These are phyloP conservation scores for Lepidopterella palustris DNA, from an alignment of 495 filamentous ascomycete genomes.

Conservation along the genomic window DNA sequence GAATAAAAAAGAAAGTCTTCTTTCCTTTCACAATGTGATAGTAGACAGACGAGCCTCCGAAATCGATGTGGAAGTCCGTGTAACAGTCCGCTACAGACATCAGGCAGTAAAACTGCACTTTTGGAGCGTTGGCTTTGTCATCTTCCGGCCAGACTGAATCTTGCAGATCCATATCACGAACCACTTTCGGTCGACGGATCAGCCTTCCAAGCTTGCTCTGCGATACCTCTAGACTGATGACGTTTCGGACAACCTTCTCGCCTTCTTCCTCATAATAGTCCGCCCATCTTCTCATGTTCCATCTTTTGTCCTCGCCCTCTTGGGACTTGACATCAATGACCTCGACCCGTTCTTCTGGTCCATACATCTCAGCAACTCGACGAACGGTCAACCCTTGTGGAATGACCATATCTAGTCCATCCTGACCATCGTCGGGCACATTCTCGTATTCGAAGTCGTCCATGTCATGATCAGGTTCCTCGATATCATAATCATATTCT, in stretches of 20 bases:
- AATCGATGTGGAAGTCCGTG: constrained; percentile 77
- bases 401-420: constrained; percentile 69
- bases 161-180: constrained; percentile 65
- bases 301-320: constrained; percentile 59
- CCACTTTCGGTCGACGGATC: constrained; percentile 62
- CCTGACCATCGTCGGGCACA: constrained; percentile 55
- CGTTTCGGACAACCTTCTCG: constrained; percentile 61
- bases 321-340: constrained; percentile 76
- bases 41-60: constrained; percentile 71
- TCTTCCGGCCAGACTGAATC: constrained; percentile 67
- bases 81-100: constrained; percentile 78
- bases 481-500: neutral
- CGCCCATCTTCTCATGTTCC: constrained; percentile 67
- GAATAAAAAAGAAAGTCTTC: constrained; percentile 75
- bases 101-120: constrained; percentile 65
- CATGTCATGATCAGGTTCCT: neutral
- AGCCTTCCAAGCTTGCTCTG: constrained; percentile 58
- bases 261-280: constrained; percentile 66
- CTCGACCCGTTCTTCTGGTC: constrained; percentile 57
- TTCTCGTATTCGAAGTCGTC: constrained; percentile 40
- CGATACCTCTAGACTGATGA: constrained; percentile 71
- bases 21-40: constrained; percentile 71
- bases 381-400: constrained; percentile 61
- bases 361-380: constrained; percentile 59
- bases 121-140: constrained; percentile 52